phyloP scores from a whole-genome alignment of 345 rosid genomes.

The Hibiscus syriacus region DNA sequence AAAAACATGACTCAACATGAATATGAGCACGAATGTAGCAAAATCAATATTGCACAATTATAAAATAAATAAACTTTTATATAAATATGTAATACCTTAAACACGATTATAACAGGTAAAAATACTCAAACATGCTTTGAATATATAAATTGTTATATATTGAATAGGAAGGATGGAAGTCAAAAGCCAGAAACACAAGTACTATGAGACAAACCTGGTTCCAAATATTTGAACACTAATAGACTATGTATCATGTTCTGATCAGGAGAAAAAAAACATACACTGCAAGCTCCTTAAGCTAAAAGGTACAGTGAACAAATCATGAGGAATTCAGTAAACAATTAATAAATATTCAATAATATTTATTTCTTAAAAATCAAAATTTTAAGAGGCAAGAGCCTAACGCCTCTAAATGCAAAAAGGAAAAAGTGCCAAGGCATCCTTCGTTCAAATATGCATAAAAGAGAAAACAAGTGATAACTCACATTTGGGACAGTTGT shows the following conservation, averaged over 20 bases:
- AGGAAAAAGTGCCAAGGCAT: background rate
- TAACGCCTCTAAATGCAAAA: background rate
- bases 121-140: background rate
- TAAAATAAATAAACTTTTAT: background rate
- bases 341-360: background rate
- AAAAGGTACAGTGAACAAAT: background rate
- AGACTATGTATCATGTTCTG: background rate
- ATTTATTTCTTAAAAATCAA: no score
- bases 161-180: background rate
- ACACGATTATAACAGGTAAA: background rate
- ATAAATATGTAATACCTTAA: background rate
- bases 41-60: background rate
- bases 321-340: background rate
- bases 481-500: slow-evolving; percentile 87
- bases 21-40: background rate
- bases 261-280: background rate
- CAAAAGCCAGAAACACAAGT: background rate
- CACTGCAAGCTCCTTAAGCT: background rate
- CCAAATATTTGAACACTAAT: background rate
- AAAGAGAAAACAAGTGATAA: slow-evolving; percentile 4
- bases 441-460: background rate
- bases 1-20: no score
- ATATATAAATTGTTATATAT: background rate
- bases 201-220: background rate
- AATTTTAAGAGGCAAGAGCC: background rate